A percentile compares a stretch with the other conserved stretches of the same genome.
These are phyloP conservation scores for Rhizodiscina lignyota DNA, from an alignment of 495 filamentous ascomycete species.

Conservation along the genomic window DNA sequence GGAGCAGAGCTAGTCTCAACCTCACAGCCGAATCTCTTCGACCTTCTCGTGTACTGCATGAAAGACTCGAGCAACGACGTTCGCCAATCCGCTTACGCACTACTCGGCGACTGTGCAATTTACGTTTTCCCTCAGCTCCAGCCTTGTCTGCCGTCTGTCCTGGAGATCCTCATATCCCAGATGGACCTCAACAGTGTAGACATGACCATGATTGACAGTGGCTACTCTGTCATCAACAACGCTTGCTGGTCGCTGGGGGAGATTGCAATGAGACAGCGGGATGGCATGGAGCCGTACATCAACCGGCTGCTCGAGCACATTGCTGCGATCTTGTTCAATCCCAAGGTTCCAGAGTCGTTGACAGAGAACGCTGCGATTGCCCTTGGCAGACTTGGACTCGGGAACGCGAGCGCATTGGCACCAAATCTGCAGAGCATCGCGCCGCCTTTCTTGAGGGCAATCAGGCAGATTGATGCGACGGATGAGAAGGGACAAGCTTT, in stretches of 20 bases:
- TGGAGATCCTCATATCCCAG: conserved; percentile 70
- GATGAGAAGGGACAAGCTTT: conserved; percentile 93
- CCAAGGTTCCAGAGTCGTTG: conserved; percentile 75
- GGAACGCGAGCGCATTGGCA: conserved; percentile 57
- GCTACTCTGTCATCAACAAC: conserved; percentile 90
- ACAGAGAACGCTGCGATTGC: conserved; percentile 93
- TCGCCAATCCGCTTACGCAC: conserved; percentile 86
- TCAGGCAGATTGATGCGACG: conserved; percentile 71
- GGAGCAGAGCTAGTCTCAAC: conserved; percentile 57
- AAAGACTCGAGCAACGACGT: conserved; percentile 84
- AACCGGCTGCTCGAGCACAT: conserved; percentile 61
- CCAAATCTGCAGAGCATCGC: conserved; percentile 72
- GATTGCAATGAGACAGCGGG: conserved; percentile 66
- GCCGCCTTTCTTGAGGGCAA: conserved; percentile 60
- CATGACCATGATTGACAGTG: conserved; percentile 54
- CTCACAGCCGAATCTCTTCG: conserved; percentile 72
- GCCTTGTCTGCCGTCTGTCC: conserved; percentile 49
- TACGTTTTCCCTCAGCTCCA: conserved; percentile 79
- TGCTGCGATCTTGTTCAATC: conserved; percentile 61
- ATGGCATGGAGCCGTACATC: conserved; percentile 57
- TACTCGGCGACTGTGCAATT: conserved; percentile 92
- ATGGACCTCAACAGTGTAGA: conserved; percentile 64
- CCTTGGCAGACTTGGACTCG: conserved; percentile 76
- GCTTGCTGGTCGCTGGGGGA: conserved; percentile 96
- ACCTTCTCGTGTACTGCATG: conserved; percentile 82